Evolutionary conservation across 2,329 filamentous ascomycete species (phyloP).

Genomic region (Incumbomyces delicatus): DNA sequence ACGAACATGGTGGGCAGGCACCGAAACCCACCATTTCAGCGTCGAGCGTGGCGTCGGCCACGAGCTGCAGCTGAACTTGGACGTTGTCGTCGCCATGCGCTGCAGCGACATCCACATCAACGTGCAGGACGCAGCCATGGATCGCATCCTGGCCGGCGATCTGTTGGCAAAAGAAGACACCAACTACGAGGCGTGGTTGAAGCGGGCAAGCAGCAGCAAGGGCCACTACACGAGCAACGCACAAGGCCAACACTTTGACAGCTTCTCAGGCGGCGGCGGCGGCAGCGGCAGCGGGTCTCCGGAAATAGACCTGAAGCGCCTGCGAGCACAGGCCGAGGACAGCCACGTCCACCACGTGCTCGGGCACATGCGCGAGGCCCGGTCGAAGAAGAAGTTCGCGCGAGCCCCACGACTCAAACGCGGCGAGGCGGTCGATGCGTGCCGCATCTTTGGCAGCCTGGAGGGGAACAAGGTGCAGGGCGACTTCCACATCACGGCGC

Average conservation of each 20-base stretch:
- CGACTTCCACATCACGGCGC: constrained; percentile 93
- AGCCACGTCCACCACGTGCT: constrained; percentile 90
- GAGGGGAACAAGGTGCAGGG: constrained; percentile 95
- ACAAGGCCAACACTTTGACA: constrained; percentile 33
- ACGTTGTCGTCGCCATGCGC: constrained; percentile 81
- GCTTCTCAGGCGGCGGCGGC: constrained; percentile 38
- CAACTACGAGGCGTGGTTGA: constrained; percentile 71
- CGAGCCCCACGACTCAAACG: constrained; percentile 62
- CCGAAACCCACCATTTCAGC: constrained; percentile 79
- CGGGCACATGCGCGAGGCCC: constrained; percentile 58
- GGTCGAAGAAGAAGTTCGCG: constrained; percentile 48
- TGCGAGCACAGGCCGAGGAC: constrained; percentile 49
- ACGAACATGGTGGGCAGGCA: constrained; percentile 70
- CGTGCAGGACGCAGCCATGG: constrained; percentile 89
- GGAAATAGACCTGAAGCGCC: constrained; percentile 44
- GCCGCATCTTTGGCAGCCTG: constrained; percentile 79
- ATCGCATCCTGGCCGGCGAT: constrained; percentile 74
- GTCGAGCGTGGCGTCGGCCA: constrained; percentile 88
- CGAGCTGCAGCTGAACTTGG: constrained; percentile 85
- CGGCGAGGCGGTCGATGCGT: constrained; percentile 57
- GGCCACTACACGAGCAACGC: constrained; percentile 2
- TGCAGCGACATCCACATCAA: constrained; percentile 89
- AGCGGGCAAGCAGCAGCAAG: constrained; percentile 34
- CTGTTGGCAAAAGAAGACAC: constrained; percentile 68
- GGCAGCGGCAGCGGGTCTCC: too few species aligned